Conservation (phyloP, 2,329 filamentous ascomycete species). For the Fonsecaea monophora region DNA sequence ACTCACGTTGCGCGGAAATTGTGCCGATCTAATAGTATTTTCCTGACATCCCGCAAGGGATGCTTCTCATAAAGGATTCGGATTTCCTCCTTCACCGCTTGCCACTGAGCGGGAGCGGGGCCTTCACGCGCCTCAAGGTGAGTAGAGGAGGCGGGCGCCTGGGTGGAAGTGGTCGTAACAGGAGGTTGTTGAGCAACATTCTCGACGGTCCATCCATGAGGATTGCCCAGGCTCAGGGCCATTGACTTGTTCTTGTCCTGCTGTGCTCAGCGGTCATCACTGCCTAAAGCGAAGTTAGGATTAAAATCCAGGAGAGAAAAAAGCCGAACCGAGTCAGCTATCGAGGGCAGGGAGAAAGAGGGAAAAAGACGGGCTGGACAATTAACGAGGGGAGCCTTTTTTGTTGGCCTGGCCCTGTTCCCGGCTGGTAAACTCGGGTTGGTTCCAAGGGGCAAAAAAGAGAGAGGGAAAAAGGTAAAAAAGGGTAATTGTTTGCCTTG, state of each 20-base stretch:
- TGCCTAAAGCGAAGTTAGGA: slow-evolving; percentile 30
- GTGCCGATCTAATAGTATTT: slow-evolving; percentile 35
- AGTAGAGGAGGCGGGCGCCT: slow-evolving; percentile 17
- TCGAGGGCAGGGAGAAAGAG: slow-evolving; percentile 13
- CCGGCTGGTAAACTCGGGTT: neutral
- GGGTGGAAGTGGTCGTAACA: slow-evolving; percentile 4
- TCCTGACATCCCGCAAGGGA: slow-evolving; percentile 38
- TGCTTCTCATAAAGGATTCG: slow-evolving; percentile 35
- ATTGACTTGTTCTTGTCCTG: slow-evolving; percentile 32
- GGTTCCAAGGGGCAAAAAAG: neutral
- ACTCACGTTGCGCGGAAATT: slow-evolving; percentile 41
- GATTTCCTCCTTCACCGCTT: slow-evolving; percentile 38
- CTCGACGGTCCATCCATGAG: slow-evolving; percentile 28
- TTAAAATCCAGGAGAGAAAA: slow-evolving; percentile 7
- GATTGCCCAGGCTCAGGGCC: slow-evolving; percentile 30
- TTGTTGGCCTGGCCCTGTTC: neutral
- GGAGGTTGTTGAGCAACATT: slow-evolving; percentile 29
- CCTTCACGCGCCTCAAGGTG: slow-evolving; percentile 37
- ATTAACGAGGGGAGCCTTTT: neutral
- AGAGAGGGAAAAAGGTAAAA: slow-evolving; percentile 5
- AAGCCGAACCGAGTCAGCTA: slow-evolving; percentile 18
- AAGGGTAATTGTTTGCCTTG: slow-evolving; percentile 27
- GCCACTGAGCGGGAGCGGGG: slow-evolving; percentile 36
- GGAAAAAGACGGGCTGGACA: slow-evolving; percentile 4
- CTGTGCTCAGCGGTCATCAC: slow-evolving; percentile 33